Base-by-base conservation (phyloP, 495 filamentous ascomycete genomes). In the Penicillium pulvis region DNA sequence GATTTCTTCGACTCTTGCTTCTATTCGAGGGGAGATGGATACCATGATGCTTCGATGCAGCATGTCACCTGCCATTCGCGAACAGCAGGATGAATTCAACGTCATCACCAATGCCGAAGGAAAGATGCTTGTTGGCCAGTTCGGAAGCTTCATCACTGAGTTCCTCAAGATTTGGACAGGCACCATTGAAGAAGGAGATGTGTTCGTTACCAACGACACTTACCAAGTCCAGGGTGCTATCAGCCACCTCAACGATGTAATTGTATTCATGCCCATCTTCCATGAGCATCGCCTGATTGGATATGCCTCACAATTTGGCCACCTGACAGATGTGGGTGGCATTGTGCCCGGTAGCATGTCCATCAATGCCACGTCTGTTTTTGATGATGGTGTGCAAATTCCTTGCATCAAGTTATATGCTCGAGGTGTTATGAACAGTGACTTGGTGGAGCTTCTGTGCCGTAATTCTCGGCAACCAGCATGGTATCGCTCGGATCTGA, bases 21-120 rank as follows among this genome's bases (percentile, higher is more conserved):
- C 77, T 2, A 81, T 80, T 30, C 72, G 79, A 20, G 60, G 70
- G 23, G 79, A 82, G 51, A 82, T 82, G 79, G 79, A 81, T 50
- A 76, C 72, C 11, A 63, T 82, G 54, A 79, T 82, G 77, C 69
- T 81, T 1, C 71, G 77, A 11, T 80, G 76, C 57, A 78, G 77
- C 20, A 82, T 82, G 78, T 79, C 75, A 1, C 78, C 79, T 2
- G 79, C 79, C 0, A 53, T 36, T 53, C 71, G 79, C 31, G 79
- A 82, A 51, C 78, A 82, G 39, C 79, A 82, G 51, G 79, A 82
- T 28, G 79, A 82, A 31, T 81, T 80, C 65, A 81, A 81, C 42
- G 77, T 82, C 30, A 82, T 81, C 53, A 81, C 78, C 1, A 73
- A 80, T 16, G 60, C 70, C 1, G 60, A 69, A 0, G 79, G 79